Evolutionary conservation across 805 yeast genomes (phyloP), one percentile per base, ranked within the genome.

Genomic region (Ogataea paradorogensis): DNA sequence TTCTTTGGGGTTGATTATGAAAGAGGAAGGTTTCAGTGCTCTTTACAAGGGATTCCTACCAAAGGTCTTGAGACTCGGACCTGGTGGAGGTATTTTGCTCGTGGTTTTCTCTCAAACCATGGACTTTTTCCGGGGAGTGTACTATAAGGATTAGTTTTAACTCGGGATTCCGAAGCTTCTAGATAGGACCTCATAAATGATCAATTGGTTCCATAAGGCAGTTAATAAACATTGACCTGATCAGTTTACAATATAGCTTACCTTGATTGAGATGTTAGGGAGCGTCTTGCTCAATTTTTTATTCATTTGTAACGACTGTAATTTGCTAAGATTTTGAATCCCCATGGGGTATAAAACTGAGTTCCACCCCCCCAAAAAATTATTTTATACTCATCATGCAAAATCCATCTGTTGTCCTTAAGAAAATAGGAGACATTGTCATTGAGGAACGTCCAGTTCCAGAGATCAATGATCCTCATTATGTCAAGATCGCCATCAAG

Each of bases 71-170:
- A 82, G 99, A 76, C 74, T 93, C 52, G 99, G 98, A 33, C 99
- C 99, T 46, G 99, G 99, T 59, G 99, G 99, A 64, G 99, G 99
- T 72, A 89, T 93, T 52, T 71, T 93, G 58, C 75, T 93, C 62
- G 98, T 93, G 34, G 99, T 93, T n/a, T 93, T 89, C 74, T 88
- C 96, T 30, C 73, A 88, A 16, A 80, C 90, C 49, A 89, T 90
- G 95, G 96, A 90, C 62, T 87, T 88, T 71, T 93, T 93, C 74
- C 78, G 90, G 70, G 67, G 67, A n/a, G 29, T 65, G 33, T 74
- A 74, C 34, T 66, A 65, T 45, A 53, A 55, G 31, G 57, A 62
- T 30, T 43, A 40, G 27, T n/a, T 15, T 18, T 14, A 7, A 7
- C 14, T 10, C 36, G 30, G 36, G 20, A 31, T 31, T 31, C 27